Base-by-base conservation (phyloP, 371 early-diverging fungal genomes). In the Dinochytrium kinnereticum region DNA sequence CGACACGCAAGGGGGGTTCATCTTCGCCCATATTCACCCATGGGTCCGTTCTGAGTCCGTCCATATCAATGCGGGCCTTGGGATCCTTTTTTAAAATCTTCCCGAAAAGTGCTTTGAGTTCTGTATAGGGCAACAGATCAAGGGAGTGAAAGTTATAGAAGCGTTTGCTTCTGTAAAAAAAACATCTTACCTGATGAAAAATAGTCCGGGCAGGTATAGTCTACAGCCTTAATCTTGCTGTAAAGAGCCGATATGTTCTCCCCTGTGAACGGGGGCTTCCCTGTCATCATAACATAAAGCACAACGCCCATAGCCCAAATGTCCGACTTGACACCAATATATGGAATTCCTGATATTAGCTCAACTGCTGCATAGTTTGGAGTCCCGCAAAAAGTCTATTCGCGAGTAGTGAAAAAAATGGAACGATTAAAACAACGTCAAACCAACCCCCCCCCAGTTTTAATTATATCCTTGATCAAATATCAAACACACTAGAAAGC, bases 241-340 rank as follows among this genome's bases (percentile, higher is more conserved):
- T 91, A 91, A 2, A 91, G 81, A n/a, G 75, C 76, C n/a, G 81
- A 80, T 10, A 92, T 85, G 73, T 82, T 86, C 51, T 88, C 86
- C n/a, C 90, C 91, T 10, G 83, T 75, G 78, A 91, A 92, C 28
- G 92, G 92, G 1, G 90, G 88, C 55, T 78, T 77, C 30, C 92
- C 92, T 34, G 87, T 84, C 80, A 89, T 80, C 87, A 91, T 89
- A 0, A 89, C 84, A 76, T 87, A 92, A 30, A 92, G 71, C 5
- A 84, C 80, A 70, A 92, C 86, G 5, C 89, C 89, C 78, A 88
- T 78, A 0, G 87, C 85, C 90, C 90, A 90, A 28, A 89, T 84
- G 70, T 90, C 90, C 0, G 85, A 79, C 67, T 85, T 82, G 36
- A 84, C 84, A 30, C 89, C 90, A 38, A 83, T 76, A 75, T 90